Percentiles rank a stretch among this genome's conserved stretches.
These are phyloP conservation scores for Rhizopogon salebrosus DNA, from an alignment of 768 basidiomycete genomes.

Conservation along the genomic window DNA sequence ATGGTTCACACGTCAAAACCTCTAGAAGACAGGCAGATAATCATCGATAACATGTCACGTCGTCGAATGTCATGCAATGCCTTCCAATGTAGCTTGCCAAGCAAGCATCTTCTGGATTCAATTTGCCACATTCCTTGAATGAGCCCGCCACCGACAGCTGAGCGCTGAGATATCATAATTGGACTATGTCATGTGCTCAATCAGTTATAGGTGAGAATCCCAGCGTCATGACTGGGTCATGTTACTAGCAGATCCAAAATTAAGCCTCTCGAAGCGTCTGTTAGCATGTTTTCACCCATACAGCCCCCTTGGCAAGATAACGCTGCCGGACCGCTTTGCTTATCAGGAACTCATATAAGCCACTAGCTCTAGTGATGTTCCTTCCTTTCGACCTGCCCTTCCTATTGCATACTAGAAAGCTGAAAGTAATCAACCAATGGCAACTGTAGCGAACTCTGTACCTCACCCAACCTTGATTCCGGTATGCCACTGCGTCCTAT, in stretches of 20 bases:
- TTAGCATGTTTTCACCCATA: background rate
- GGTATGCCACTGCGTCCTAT: slow-evolving; percentile 27
- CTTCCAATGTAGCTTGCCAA: background rate
- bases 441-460: slow-evolving; percentile 56
- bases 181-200: too few relatives aligned
- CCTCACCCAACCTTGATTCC: slow-evolving; percentile 54
- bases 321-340: slow-evolving; percentile 1
- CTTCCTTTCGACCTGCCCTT: background rate
- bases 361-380: background rate
- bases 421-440: slow-evolving; percentile 32
- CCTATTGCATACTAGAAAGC: background rate
- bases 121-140: background rate
- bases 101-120: background rate
- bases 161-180: too few relatives aligned
- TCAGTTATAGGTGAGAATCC: background rate
- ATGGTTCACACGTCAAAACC: background rate
- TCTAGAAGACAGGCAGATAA: too few relatives aligned
- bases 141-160: background rate
- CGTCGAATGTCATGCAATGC: background rate
- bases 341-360: slow-evolving; percentile 2
- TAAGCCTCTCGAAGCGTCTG: background rate
- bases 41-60: background rate
- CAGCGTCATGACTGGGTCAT: background rate
- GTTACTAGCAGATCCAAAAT: background rate
- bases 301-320: background rate